Evolutionary conservation across 1,284 basidiomycete genomes (phyloP).

Genomic region (Laetiporus sulphureus): DNA sequence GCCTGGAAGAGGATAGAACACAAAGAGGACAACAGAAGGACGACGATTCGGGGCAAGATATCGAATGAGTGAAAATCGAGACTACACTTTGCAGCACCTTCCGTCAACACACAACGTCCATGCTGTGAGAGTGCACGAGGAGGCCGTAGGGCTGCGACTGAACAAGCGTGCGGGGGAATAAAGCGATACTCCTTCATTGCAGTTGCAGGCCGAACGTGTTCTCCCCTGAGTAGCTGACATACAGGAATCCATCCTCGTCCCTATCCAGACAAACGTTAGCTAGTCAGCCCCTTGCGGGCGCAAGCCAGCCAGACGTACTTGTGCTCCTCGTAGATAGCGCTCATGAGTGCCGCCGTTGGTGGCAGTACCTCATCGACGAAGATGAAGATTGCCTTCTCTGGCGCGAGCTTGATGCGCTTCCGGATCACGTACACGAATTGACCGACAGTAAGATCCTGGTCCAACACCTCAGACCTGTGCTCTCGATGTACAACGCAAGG

Average conservation of each 20-base stretch:
- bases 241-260: slow-evolving; percentile 95
- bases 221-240: slow-evolving; percentile 95
- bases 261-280: slow-evolving; percentile 36
- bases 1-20: no score
- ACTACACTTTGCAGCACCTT: no score
- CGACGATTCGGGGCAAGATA: no score
- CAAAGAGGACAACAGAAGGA: no score
- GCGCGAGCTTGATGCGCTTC: slow-evolving; percentile 99
- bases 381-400: slow-evolving; percentile 99
- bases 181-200: no score
- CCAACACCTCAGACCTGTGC: slow-evolving; percentile 2
- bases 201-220: slow-evolving; percentile 97
- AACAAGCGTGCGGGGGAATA: no score
- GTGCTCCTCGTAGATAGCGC: slow-evolving; percentile 99
- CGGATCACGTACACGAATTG: slow-evolving; percentile 99
- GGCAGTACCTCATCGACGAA: slow-evolving; percentile 98
- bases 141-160: no score
- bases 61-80: no score
- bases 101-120: no score
- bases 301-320: slow-evolving; percentile 57
- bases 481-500: slow-evolving; percentile 4
- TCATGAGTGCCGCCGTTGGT: slow-evolving; percentile 97
- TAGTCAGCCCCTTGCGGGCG: not conserved
- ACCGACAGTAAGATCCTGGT: slow-evolving; percentile 92
- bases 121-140: no score